Conservation (phyloP, 2,329 filamentous ascomycete species). For the Apiospora sp. region DNA sequence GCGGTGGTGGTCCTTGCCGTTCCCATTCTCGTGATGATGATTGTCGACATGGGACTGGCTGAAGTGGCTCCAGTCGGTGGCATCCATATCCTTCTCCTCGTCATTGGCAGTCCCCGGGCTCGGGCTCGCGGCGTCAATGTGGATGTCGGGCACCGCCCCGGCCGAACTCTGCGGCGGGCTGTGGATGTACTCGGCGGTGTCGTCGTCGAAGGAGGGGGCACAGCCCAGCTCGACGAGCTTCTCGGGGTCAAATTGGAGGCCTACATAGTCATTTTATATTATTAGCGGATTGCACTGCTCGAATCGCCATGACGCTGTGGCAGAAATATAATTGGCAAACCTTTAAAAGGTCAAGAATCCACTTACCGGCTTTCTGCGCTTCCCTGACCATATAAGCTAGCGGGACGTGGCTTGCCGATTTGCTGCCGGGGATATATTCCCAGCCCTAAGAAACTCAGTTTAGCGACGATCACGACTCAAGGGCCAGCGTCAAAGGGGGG, state of each 20-base stretch:
- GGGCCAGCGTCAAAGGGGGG: not conserved
- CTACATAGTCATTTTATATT: not conserved
- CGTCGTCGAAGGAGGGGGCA: constrained; percentile 51
- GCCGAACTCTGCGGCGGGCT: not conserved
- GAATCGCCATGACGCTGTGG: not conserved
- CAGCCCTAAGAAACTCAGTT: constrained; percentile 58
- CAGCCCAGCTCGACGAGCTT: constrained; percentile 75
- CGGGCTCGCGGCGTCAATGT: constrained; percentile 43
- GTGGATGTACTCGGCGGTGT: constrained; percentile 41
- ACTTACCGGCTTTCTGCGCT: constrained; percentile 62
- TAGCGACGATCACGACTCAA: not conserved
- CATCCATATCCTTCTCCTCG: constrained; percentile 12
- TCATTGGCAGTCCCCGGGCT: constrained; percentile 26
- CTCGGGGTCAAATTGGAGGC: constrained; percentile 73
- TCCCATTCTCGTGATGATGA: constrained; percentile 19
- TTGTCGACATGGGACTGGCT: constrained; percentile 27
- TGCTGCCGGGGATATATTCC: constrained; percentile 63
- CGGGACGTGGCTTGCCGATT: constrained; percentile 73
- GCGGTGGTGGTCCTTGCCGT: constrained; percentile 28
- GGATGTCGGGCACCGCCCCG: constrained; percentile 42
- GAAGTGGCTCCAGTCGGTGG: constrained; percentile 32
- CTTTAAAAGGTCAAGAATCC: not conserved
- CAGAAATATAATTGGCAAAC: not conserved
- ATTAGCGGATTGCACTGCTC: not conserved
- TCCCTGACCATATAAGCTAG: constrained; percentile 76